Evolutionary conservation across 768 basidiomycete genomes (phyloP), one percentile per base, ranked within the genome.

Genomic region (Russula brevipes): DNA sequence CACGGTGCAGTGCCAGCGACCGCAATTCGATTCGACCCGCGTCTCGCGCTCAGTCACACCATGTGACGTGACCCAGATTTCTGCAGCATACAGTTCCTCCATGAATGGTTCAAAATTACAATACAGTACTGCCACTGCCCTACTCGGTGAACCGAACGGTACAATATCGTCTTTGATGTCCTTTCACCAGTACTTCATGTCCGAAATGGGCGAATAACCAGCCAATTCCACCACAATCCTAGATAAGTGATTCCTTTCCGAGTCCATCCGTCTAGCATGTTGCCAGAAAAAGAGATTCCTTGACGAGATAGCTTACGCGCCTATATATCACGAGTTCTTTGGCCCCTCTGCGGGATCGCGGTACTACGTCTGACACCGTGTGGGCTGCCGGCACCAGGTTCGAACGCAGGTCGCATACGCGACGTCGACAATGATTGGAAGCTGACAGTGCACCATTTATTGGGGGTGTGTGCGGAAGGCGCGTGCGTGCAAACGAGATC

Each of bases 31-130:
- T 19, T 56, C 55, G 41, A 57, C 16, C n/a, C 59, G 19, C 41
- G 36, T 9, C 19, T 31, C 14, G 61, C 61, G 61, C 42, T 61
- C 38, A 5, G 59, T 60, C 59, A 60, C 59, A 54, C 24, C 41
- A 52, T 60, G 52, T 60, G 33, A 60, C 59, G 49, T 59, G 47
- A 58, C 46, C n/a, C 17, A 45, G 16, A 41, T 1, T 3, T 39
- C 19, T 7, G 0, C 16, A 44, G 11, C 19, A 14, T 24, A 24
- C 24, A 24, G 24, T 24, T 24, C 24, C 24, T 24, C 24, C 24
- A 24, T 24, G 24, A 24, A 24, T 24, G 24, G 24, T 24, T 24
- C 24, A 24, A 24, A 24, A 24, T 24, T 24, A 24, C 24, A 24
- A 24, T 24, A 24, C 24, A 24, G 24, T 24, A 24, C 24, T 24